A percentile compares a stretch with the other conserved stretches of the same genome.
These are phyloP conservation scores for Byssoonygena ceratinophila DNA, from an alignment of 2,329 filamentous ascomycete species.

Conservation along the genomic window DNA sequence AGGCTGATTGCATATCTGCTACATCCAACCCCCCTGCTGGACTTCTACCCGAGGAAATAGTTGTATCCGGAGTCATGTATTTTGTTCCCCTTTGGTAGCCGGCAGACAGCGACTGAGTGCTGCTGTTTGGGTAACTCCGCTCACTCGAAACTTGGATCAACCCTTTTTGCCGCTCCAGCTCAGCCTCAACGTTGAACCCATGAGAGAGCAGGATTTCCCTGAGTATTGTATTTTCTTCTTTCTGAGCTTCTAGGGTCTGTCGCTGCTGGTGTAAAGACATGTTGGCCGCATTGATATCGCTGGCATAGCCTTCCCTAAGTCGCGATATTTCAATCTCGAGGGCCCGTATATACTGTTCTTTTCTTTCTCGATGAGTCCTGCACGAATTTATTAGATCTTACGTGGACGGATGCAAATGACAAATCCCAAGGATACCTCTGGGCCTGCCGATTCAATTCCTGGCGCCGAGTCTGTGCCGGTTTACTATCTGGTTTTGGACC, in stretches of 20 bases:
- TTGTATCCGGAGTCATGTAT: conserved; percentile 15
- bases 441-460: conserved; percentile 90
- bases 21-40: conserved; percentile 7
- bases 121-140: conserved; percentile 28
- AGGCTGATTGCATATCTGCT: not conserved
- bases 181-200: conserved; percentile 48
- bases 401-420: not conserved
- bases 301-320: conserved; percentile 65
- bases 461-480: conserved; percentile 78
- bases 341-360: conserved; percentile 90
- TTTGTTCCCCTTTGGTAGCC: conserved; percentile 3
- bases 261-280: conserved; percentile 52
- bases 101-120: conserved; percentile 26
- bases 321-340: conserved; percentile 85
- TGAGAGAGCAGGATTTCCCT: conserved; percentile 51
- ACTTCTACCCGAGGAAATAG: conserved; percentile 13
- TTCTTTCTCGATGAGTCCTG: conserved; percentile 92
- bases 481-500: conserved; percentile 96
- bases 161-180: conserved; percentile 31
- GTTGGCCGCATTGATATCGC: conserved; percentile 50
- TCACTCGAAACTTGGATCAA: conserved; percentile 17
- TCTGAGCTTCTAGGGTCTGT: conserved; percentile 59
- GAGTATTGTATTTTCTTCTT: conserved; percentile 69
- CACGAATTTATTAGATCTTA: not conserved
- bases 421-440: conserved; percentile 54